Evolutionary conservation across 2,329 filamentous ascomycete genomes (phyloP), one percentile per base, ranked within the genome.

Genomic region (Zymoseptoria tritici): DNA sequence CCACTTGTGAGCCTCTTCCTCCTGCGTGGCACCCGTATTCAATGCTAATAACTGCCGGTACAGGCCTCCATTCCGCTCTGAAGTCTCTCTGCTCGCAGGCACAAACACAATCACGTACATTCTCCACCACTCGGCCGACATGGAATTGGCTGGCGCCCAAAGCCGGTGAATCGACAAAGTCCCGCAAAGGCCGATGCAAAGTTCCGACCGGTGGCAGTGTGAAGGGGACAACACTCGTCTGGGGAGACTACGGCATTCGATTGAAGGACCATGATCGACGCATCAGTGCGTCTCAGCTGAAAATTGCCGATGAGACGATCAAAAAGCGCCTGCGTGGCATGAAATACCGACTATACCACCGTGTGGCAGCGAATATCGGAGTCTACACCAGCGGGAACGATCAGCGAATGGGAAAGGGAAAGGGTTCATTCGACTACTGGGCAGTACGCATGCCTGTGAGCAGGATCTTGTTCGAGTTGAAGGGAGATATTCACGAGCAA

Each of bases 371-470:
- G 65, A 96, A 96, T 72, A 89, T 97, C 66, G 94, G 93, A 72
- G 95, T 99, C 21, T 99, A 94, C 76, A 88, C 91, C 60, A 94
- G 88, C 74, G 94, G 94, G 60, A 99, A 97, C 71, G 94, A 99
- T 78, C 88, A 91, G 75, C 88, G 94, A 83, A 99, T 99, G 95
- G 94, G 94, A 75, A 99, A 97, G 78, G 94, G 94, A 77, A 99
- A 99, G 75, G 94, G 94, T 68, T 89, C 87, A 63, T 97, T 99
- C 73, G 94, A 99, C 74, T 90, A 96, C 73, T 99, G 94, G 94
- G 91, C 93, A 4, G 85, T 89, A 21, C 86, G 93, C 75, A 86
- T 97, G 67, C 86, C 91, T 8, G 90, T 97, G 56, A 96, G 89
- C 77, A 90, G 94, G 74, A 85, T 99, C 54, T 80, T 97, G 20